Evolutionary conservation across 257 asterid species (phyloP).

Genomic region (Solanum virginianum): DNA sequence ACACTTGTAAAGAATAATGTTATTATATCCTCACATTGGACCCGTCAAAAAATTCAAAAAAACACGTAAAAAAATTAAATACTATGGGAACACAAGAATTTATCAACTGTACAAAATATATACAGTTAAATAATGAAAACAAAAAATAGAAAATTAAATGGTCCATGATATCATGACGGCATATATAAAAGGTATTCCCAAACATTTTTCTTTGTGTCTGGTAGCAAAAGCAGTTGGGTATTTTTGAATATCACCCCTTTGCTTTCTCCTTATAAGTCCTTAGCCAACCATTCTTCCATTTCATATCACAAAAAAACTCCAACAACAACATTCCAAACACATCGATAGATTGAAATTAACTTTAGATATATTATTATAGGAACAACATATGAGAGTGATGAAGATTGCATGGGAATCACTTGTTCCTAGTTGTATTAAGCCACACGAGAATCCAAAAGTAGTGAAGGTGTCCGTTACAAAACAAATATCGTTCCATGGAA

Average conservation of each 20-base stretch:
- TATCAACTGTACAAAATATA: not conserved
- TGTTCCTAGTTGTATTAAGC: conserved; percentile 42
- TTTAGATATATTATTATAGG: too few relatives aligned
- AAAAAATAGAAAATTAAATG: not conserved
- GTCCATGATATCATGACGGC: not conserved
- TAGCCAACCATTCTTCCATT: not conserved
- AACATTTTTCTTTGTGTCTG: conserved; percentile 18
- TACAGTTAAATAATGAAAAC: not conserved
- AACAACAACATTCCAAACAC: not conserved
- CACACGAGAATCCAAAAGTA: not conserved
- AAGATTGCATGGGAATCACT: conserved; percentile 43
- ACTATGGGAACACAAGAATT: not conserved
- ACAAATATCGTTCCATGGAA: conserved; percentile 40
- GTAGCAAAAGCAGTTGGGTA: conserved; percentile 23
- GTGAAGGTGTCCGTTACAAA: conserved; percentile 1
- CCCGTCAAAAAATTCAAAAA: not conserved
- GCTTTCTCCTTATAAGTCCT: conserved; percentile 8
- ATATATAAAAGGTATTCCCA: conserved; percentile 25
- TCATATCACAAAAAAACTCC: not conserved
- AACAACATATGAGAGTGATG: conserved; percentile 20
- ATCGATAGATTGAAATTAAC: too few relatives aligned
- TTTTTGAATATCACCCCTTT: conserved; percentile 13
- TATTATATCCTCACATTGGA: not conserved
- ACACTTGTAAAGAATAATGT: not conserved
- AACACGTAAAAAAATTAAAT: not conserved